phyloP scores from a whole-genome alignment of 805 yeast species.

The Metschnikowia koreensis region DNA sequence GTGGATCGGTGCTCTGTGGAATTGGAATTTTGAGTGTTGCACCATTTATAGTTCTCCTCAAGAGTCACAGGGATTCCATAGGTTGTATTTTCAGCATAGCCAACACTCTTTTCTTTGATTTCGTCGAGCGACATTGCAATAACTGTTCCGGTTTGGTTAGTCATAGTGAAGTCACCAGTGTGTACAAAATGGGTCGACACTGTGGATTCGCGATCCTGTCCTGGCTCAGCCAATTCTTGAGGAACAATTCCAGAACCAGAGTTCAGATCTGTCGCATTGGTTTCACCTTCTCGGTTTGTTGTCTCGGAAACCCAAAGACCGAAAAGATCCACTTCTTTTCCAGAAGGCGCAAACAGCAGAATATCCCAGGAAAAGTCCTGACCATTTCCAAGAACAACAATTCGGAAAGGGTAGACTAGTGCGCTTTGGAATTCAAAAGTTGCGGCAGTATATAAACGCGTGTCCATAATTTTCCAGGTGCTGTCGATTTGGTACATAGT shows the following conservation, averaged over 20 bases:
- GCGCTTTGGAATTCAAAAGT: background rate
- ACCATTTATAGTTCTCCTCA: background rate
- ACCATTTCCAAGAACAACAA: slow-evolving; percentile 2
- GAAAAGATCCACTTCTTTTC: slow-evolving; percentile 2
- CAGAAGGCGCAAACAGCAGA: background rate
- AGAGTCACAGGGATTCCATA: background rate
- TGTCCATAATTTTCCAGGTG: slow-evolving; percentile 2
- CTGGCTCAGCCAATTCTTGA: too few species aligned
- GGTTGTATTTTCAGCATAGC: background rate
- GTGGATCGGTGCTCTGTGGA: background rate
- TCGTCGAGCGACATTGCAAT: background rate
- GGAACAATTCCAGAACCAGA: background rate
- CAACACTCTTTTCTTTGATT: background rate
- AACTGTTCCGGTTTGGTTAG: background rate
- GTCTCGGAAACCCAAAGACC: background rate
- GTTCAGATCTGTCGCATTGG: background rate
- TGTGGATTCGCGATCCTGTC: background rate
- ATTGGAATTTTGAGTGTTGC: background rate
- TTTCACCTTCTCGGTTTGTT: background rate
- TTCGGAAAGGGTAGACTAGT: background rate
- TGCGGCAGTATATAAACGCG: background rate
- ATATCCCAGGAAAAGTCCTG: slow-evolving; percentile 1
- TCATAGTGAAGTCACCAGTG: background rate
- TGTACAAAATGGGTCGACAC: background rate
- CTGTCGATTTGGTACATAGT: background rate